Percentiles rank a stretch among this genome's conserved stretches.
These are phyloP conservation scores for Aspergillus amoenus DNA, from an alignment of 2,329 filamentous ascomycete genomes.

Conservation along the genomic window DNA sequence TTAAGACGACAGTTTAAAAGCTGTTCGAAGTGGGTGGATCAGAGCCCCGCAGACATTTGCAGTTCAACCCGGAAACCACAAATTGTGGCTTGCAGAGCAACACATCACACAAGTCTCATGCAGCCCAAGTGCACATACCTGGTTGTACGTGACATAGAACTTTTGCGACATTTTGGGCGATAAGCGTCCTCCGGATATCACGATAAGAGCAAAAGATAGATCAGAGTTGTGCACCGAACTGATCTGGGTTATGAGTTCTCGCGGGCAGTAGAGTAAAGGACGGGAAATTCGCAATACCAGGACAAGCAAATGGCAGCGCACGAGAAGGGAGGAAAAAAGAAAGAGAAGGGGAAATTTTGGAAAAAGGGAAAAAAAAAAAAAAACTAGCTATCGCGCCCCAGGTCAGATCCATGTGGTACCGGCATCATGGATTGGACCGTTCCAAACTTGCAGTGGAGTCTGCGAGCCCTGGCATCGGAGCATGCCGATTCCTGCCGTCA, in stretches of 20 bases:
- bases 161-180: conserved; percentile 71
- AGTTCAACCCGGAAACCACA: neutral
- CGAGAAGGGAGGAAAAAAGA: conserved; percentile 6
- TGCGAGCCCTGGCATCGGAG: conserved; percentile 1
- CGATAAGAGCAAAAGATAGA: neutral
- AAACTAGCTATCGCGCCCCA: neutral
- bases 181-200: neutral
- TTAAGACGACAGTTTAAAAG: conserved; percentile 16
- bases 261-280: neutral
- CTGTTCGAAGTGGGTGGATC: too few relatives aligned
- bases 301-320: conserved; percentile 1
- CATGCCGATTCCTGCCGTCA: neutral
- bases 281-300: neutral
- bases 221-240: neutral
- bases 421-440: conserved; percentile 6
- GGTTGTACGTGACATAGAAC: conserved; percentile 87
- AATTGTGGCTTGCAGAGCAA: neutral
- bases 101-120: neutral
- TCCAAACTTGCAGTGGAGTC: conserved; percentile 1
- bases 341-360: neutral
- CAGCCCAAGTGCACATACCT: conserved; percentile 56
- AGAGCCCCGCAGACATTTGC: neutral
- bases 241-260: neutral
- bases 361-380: conserved; percentile 7
- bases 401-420: conserved; percentile 11